phyloP scores from a whole-genome alignment of 2,329 filamentous ascomycete species.

The Phialophora tarda region DNA sequence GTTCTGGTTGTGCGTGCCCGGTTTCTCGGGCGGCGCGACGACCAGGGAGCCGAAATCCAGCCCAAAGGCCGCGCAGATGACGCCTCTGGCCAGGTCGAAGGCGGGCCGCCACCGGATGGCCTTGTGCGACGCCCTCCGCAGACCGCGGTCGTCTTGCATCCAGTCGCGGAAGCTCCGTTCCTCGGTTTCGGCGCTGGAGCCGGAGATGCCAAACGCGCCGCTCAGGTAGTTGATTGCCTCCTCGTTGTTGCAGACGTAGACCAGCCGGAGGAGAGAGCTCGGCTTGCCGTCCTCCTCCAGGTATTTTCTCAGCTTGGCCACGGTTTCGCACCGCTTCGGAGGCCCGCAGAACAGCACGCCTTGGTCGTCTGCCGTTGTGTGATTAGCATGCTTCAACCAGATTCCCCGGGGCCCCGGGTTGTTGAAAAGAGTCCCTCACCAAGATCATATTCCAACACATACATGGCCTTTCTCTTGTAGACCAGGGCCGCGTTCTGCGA shows the following conservation, averaged over 20 bases:
- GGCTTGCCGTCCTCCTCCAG: slow-evolving; percentile 9
- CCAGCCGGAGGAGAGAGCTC: slow-evolving; percentile 10
- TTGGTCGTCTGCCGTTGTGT: slow-evolving; percentile 4
- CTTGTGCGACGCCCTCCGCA: slow-evolving; percentile 20
- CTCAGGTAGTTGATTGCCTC: slow-evolving; percentile 23
- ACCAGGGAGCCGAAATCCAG: slow-evolving; percentile 24
- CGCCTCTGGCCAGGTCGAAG: slow-evolving; percentile 21
- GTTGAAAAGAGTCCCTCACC: neutral
- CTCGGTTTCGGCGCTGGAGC: slow-evolving; percentile 13
- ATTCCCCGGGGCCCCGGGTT: neutral
- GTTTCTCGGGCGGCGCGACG: neutral
- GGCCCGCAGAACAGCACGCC: slow-evolving; percentile 13
- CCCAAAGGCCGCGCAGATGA: slow-evolving; percentile 26
- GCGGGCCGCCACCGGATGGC: slow-evolving; percentile 25
- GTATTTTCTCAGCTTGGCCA: slow-evolving; percentile 14
- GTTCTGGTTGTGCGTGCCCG: neutral
- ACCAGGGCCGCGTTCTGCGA: slow-evolving; percentile 9
- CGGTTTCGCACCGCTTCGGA: slow-evolving; percentile 14
- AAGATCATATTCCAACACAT: slow-evolving; percentile 24
- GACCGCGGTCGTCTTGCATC: slow-evolving; percentile 23
- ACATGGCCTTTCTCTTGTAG: slow-evolving; percentile 13
- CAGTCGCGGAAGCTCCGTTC: slow-evolving; percentile 28
- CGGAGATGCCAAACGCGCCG: slow-evolving; percentile 17
- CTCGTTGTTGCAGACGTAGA: slow-evolving; percentile 28
- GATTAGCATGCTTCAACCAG: neutral